These are phyloP conservation scores for Tylopilus microsporus DNA, from an alignment of 1,284 basidiomycete species.

Conservation along the genomic window DNA sequence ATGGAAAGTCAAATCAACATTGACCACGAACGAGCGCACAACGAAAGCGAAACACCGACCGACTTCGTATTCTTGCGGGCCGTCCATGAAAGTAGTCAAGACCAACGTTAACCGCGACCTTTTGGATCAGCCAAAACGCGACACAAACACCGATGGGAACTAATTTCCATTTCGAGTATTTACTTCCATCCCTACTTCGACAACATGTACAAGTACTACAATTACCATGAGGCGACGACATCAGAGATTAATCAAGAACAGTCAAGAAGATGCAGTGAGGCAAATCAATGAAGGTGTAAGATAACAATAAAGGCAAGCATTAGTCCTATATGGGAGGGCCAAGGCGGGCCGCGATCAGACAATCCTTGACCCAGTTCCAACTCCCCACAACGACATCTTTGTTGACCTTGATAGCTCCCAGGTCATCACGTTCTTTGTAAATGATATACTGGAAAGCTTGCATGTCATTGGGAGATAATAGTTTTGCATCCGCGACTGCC, in stretches of 20 bases:
- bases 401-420: constrained; percentile 25
- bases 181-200: neutral
- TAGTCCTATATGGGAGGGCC: constrained; percentile 13
- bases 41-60: constrained; percentile 41
- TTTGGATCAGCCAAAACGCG: neutral
- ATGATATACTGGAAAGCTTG: constrained; percentile 61
- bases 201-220: constrained; percentile 8
- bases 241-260: neutral
- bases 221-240: constrained; percentile 7
- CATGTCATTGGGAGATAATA: constrained; percentile 31
- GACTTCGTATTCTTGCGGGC: constrained; percentile 56
- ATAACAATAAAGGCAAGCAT: constrained; percentile 1
- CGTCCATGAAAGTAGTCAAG: constrained; percentile 26
- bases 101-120: constrained; percentile 18
- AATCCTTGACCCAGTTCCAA: constrained; percentile 76
- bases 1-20: neutral
- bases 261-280: neutral
- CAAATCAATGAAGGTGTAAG: constrained; percentile 8
- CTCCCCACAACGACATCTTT: constrained; percentile 39
- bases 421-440: constrained; percentile 46
- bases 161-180: constrained; percentile 16
- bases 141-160: constrained; percentile 9
- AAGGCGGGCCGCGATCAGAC: constrained; percentile 49
- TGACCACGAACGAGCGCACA: neutral
- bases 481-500: constrained; percentile 40